Conservation (phyloP, 2,329 filamentous ascomycete genomes). For the Sclerotinia subarctica region DNA sequence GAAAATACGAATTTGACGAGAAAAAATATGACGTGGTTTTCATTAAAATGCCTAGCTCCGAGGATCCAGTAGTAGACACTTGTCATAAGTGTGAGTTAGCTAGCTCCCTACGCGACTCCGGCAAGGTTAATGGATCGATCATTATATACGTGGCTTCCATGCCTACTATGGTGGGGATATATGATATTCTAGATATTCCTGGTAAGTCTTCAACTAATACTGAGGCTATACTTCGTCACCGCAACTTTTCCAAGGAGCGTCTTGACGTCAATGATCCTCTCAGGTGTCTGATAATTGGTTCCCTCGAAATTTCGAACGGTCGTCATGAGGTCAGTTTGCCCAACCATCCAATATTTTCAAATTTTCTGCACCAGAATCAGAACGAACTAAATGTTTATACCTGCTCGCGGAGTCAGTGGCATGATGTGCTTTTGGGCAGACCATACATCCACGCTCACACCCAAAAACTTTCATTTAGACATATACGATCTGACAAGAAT, state of each 20-base stretch:
- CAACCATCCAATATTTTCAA: not conserved
- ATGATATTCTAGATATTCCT: not conserved
- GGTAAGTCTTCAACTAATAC: not conserved
- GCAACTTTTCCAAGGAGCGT: not conserved
- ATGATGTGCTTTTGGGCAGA: not conserved
- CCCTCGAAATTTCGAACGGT: not conserved
- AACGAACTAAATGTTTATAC: not conserved
- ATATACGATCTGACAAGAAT: not conserved
- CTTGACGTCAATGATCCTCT: not conserved
- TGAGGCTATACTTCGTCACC: not conserved
- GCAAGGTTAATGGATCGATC: not conserved
- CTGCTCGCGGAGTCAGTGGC: not conserved
- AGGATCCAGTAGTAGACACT: no score
- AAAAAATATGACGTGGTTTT: not conserved
- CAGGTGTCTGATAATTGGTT: not conserved
- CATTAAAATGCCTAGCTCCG: not conserved
- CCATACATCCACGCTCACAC: not conserved
- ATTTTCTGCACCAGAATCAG: no score
- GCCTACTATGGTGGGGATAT: not conserved
- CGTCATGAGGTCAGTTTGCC: not conserved
- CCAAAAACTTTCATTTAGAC: no score
- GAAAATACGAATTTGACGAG: not conserved
- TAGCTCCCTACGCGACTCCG: not conserved
- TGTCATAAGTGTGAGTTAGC: not conserved
- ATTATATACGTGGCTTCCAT: not conserved